Percentiles rank a stretch among this genome's conserved stretches.
Evolutionary conservation across 2,329 filamentous ascomycete species (phyloP).

Genomic region (Coccinonectria pachysandricola): DNA sequence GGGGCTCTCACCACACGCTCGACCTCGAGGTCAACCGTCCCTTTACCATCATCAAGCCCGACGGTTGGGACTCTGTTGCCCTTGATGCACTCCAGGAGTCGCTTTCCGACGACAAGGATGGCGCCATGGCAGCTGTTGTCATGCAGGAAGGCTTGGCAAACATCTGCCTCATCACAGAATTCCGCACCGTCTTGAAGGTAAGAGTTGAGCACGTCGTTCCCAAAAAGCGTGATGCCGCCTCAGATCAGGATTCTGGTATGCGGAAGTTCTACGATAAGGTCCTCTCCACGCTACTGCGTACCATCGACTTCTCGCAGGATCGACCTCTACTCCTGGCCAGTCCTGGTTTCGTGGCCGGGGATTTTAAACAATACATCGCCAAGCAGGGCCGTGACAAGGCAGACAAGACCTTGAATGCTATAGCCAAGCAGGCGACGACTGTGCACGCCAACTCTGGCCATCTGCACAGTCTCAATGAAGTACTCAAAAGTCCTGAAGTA

Average conservation of each 20-base stretch:
- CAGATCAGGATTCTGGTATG: constrained; percentile 61
- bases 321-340: constrained; percentile 75
- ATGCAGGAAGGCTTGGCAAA: constrained; percentile 85
- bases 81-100: constrained; percentile 69
- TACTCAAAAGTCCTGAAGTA: constrained; percentile 73
- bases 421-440: constrained; percentile 55
- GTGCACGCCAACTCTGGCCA: constrained; percentile 81
- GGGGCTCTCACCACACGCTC: constrained; percentile 49
- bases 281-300: constrained; percentile 63
- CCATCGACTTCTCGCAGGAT: constrained; percentile 62
- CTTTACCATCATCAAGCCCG: constrained; percentile 79
- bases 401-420: constrained; percentile 59
- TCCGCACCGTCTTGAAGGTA: constrained; percentile 61
- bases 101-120: constrained; percentile 66
- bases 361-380: constrained; percentile 65
- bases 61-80: constrained; percentile 82
- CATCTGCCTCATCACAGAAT: constrained; percentile 72
- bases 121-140: constrained; percentile 79
- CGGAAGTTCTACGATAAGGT: constrained; percentile 66
- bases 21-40: constrained; percentile 81
- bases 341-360: constrained; percentile 75
- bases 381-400: constrained; percentile 46
- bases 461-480: constrained; percentile 77
- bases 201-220: constrained; percentile 54
- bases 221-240: constrained; percentile 54